Evolutionary conservation across 192 early-diverging fungal genomes (phyloP), one percentile per base, ranked within the genome.

Genomic region (Coemansia sp.): DNA sequence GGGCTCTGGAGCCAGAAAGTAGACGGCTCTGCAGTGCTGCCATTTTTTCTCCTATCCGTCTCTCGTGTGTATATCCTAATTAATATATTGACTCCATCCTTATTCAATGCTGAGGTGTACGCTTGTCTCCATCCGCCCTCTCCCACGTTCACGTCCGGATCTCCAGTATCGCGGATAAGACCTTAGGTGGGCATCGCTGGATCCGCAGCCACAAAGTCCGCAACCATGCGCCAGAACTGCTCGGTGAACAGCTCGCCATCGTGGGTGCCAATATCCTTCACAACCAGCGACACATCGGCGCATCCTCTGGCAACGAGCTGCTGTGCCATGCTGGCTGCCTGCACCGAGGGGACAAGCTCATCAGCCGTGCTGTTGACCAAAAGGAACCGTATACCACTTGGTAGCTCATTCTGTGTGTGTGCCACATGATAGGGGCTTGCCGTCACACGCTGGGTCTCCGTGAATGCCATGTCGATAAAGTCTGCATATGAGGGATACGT

Each of bases 381-480:
- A 61, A 76, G 46, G 21, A 90, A 82, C 64, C 86, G 84, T 4
- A 86, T 74, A 18, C 86, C 81, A 26, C 63, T 76, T 52, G 0
- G 61, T 55, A 0, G 13, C 11, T 0, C 19, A 6, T n/a, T 9
- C 16, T 57, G 65, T 0, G 48, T 16, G 13, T 36, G 16, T 0
- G 57, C 57, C 12, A 41, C 51, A 58, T 62, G 37, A 8, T 61
- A 66, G 52, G 69, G 77, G 51, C 65, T 84, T 56, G 66, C 61
- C 3, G 19, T 46, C 0, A 13, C 16, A 36, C 63, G 61, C 55
- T 74, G 66, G 13, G 21, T 39, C 8, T 54, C 32, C 2, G 79
- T 74, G 77, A 97, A 97, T 15, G 89, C 93, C 66, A 83, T 82
- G 4, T 83, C 68, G 36, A 97, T 78, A 71, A 94, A 95, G 51